Base-by-base conservation (phyloP, 164 flowering plant species). In the Nymphaea thermarum region DNA sequence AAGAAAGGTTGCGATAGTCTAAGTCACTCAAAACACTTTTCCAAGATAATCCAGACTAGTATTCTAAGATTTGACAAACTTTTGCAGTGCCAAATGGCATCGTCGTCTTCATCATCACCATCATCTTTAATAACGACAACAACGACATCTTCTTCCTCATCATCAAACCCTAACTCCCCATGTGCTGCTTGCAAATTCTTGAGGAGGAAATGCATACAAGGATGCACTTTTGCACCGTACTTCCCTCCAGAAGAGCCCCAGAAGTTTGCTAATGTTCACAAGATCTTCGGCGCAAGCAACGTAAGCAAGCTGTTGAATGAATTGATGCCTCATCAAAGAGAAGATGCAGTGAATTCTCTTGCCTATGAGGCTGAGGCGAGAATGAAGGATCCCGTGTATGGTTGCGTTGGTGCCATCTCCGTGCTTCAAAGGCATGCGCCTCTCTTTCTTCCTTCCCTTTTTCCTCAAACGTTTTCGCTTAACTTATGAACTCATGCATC, bases 171-270 rank as follows among this genome's bases (percentile, higher is more conserved):
- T 36, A 80, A 82, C 71, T 78, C 94, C 8, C 91, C 94, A 2
- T 88, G 94, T 68, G 94, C 94, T 6, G 94, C 91, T 66, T 88
- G 94, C 87, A 88, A 88, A 70, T 85, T 84, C 78, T 63, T 88
- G 45, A 72, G 94, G 70, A 72, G 89, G 72, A 88, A 84, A 69
- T 88, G 94, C 80, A 44, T 80, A 72, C 81, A 82, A 0, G 86
- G 77, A 5, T 88, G 94, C 80, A 74, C 84, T 2, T 88, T 88
- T 64, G 83, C 91, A 17, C 91, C 94, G 2, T 88, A 88, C 66
- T 88, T 88, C 68, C 89, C 91, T 10, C 87, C 93, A 0, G 91
- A 88, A 70, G 89, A 88, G 77, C 90, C 93, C 0, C 85, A 83
- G 45, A 88, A 86, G 63, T 88, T 88, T 61, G 82, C 85, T 17